These are phyloP conservation scores for Apiospora malaysiana DNA, from an alignment of 2,329 filamentous ascomycete species.

Conservation along the genomic window DNA sequence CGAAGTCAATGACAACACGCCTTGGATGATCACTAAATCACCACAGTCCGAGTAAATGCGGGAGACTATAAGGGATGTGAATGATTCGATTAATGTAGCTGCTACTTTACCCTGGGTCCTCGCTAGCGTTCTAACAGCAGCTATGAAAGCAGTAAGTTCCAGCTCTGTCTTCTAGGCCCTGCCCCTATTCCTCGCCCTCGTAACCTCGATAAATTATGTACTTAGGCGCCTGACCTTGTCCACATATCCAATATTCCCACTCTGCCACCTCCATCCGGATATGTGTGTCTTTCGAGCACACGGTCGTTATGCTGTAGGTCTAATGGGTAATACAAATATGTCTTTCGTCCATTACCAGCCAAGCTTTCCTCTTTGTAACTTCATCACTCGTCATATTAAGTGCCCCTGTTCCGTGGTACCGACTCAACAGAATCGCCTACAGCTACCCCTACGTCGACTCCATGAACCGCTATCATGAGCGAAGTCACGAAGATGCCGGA, in stretches of 20 bases:
- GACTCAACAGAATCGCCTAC: neutral
- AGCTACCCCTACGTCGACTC: neutral
- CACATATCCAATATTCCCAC: neutral
- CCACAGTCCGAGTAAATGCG: neutral
- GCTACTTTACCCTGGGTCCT: neutral
- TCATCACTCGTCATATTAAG: neutral
- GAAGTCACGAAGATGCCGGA: neutral
- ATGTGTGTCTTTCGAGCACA: neutral
- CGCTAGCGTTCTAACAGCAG: constrained; percentile 10
- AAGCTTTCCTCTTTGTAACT: neutral
- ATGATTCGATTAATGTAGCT: neutral
- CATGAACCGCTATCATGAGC: neutral
- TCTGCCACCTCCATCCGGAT: neutral
- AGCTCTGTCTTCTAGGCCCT: neutral
- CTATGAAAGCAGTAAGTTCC: neutral
- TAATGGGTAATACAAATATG: neutral
- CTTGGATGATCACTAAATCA: neutral
- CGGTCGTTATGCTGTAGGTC: neutral
- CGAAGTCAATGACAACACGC: constrained; percentile 3
- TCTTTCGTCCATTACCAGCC: too few relatives aligned
- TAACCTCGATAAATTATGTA: neutral
- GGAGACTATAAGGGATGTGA: neutral
- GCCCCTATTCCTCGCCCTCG: neutral
- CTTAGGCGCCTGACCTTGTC: neutral
- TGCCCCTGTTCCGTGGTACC: neutral